Evolutionary conservation across 108 stramenopile species (phyloP), one percentile per base, ranked within the genome.

Genomic region (Heterococcus sp.): DNA sequence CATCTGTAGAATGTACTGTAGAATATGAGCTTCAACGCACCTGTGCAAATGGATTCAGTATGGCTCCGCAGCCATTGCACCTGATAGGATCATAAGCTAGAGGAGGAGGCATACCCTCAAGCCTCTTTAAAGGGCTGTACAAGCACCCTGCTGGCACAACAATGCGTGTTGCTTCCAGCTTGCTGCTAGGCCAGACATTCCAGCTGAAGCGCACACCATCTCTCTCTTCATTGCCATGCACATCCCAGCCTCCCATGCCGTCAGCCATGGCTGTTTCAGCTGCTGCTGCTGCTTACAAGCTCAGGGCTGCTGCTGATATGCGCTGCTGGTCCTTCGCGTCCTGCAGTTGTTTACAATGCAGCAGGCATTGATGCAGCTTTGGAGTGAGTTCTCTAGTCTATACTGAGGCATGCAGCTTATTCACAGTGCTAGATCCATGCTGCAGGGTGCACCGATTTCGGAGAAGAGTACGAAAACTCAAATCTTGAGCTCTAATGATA

Each of bases 1-100:
- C n/a, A n/a, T n/a, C n/a, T n/a, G n/a, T n/a, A n/a, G n/a, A n/a
- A n/a, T n/a, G n/a, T n/a, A n/a, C n/a, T n/a, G n/a, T n/a, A n/a
- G n/a, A n/a, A n/a, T n/a, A n/a, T 21, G 46, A 8, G 46, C 46
- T 8, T 21, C 46, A 65, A 3, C 86, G 21, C 4, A 78, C 87
- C 86, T 95, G 93, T 70, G 94, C 95, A 89, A 95, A 98, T 2
- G 97, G 96, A 85, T 98, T 98, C 58, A 99, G 81, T 2, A 99
- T 93, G 21, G 96, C 97, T 38, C 92, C 91, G 83, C 99, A 99
- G 68, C 93, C 92, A 37, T 90, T 88, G 88, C 99, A 99, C 34
- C 96, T 93, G 37, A 99, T 92, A 31, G 99, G 99, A 76, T 99
- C 97, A 86, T 99, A 99, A 37, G 92, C 89, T 68, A 99, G 79